These are phyloP conservation scores for Aristolochia contorta DNA, from an alignment of 164 flowering plant species.

Conservation along the genomic window DNA sequence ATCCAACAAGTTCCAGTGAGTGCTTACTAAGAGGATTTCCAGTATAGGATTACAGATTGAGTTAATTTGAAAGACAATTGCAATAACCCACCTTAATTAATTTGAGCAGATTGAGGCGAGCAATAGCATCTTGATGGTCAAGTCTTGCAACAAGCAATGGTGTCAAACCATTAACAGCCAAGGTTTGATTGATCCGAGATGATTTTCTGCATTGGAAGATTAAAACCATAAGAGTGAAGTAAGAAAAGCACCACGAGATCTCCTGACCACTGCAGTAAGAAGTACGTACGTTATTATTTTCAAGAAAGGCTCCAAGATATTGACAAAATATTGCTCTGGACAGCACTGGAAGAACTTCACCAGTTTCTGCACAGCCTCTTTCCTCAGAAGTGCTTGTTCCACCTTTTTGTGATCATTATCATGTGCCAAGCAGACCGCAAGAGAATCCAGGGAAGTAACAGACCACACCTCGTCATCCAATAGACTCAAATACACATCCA, in stretches of 20 bases:
- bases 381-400: conserved; percentile 86
- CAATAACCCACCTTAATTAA: conserved; percentile 61
- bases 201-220: conserved; percentile 74
- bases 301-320: conserved; percentile 95
- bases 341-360: conserved; percentile 91
- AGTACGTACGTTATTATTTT: conserved; percentile 87
- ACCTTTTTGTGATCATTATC: conserved; percentile 90
- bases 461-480: conserved; percentile 96
- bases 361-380: conserved; percentile 92
- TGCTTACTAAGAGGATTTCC: too few relatives aligned
- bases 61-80: neutral
- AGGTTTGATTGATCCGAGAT: conserved; percentile 76
- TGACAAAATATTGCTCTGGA: conserved; percentile 89
- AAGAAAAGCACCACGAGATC: neutral
- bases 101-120: conserved; percentile 88
- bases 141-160: conserved; percentile 85
- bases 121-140: conserved; percentile 95
- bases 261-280: neutral
- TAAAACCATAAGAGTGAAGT: neutral
- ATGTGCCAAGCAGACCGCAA: conserved; percentile 91
- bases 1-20: too few relatives aligned
- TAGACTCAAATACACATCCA: conserved; percentile 90
- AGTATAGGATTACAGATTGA: neutral
- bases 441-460: conserved; percentile 41
- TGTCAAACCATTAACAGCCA: conserved; percentile 95